Percentiles rank a stretch among this genome's conserved stretches.
Conservation (phyloP, 164 flowering plant genomes). For the Aristolochia contorta region DNA sequence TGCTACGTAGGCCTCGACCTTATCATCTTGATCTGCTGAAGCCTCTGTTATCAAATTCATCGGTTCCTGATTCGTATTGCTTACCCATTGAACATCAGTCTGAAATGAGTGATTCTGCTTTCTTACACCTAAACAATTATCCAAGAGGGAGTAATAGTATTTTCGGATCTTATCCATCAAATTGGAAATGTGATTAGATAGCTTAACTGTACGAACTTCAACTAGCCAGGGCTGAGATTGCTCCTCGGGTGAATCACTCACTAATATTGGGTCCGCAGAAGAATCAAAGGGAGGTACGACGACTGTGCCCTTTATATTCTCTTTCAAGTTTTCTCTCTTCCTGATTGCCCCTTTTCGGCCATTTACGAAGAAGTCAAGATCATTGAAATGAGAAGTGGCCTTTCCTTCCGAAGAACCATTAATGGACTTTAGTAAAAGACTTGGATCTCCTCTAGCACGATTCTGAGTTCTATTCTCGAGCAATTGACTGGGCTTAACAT, state of each 20-base stretch:
- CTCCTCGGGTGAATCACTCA: slow-evolving; percentile 13
- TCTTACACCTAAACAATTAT: slow-evolving; percentile 20
- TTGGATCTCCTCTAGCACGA: slow-evolving; percentile 15
- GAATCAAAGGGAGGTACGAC: slow-evolving; percentile 12
- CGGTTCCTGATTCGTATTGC: slow-evolving; percentile 27
- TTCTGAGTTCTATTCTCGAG: slow-evolving; percentile 18
- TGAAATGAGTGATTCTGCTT: slow-evolving; percentile 10
- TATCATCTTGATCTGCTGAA: slow-evolving; percentile 16
- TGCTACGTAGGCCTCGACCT: slow-evolving; percentile 20
- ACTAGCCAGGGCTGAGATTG: slow-evolving; percentile 19
- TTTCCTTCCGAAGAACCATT: slow-evolving; percentile 28
- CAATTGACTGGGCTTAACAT: slow-evolving; percentile 13
- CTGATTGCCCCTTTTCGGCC: slow-evolving; percentile 28
- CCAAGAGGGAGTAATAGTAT: slow-evolving; percentile 28
- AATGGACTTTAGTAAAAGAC: slow-evolving; percentile 14
- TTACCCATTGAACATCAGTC: slow-evolving; percentile 20
- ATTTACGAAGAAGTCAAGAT: slow-evolving; percentile 66
- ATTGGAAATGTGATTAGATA: slow-evolving; percentile 30
- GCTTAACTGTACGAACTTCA: slow-evolving; percentile 22
- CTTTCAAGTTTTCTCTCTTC: slow-evolving; percentile 15
- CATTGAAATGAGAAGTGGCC: slow-evolving; percentile 43
- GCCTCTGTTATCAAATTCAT: slow-evolving; percentile 21
- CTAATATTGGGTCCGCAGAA: slow-evolving; percentile 9
- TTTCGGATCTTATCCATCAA: slow-evolving; percentile 26
- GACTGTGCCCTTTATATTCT: slow-evolving; percentile 13